These are phyloP conservation scores for Peronospora belbahrii DNA, from an alignment of 352 stramenopile genomes.

Conservation along the genomic window DNA sequence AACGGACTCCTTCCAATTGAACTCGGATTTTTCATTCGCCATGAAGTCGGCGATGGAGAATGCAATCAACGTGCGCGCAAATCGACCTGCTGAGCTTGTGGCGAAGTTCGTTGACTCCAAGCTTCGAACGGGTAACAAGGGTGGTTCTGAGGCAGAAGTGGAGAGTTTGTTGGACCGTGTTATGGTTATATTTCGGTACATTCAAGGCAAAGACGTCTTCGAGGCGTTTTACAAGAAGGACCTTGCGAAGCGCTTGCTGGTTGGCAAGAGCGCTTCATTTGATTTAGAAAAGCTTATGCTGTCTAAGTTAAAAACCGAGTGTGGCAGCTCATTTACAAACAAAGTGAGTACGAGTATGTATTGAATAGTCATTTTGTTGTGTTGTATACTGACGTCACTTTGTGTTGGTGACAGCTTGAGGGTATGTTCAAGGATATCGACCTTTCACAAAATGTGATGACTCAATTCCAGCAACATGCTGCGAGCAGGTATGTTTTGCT, in stretches of 20 bases:
- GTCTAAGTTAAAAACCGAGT: slow-evolving; percentile 97
- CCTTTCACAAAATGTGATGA: slow-evolving; percentile 92
- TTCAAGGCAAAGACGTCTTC: slow-evolving; percentile 98
- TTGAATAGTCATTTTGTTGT: neutral
- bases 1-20: slow-evolving; percentile 56
- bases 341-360: slow-evolving; percentile 58
- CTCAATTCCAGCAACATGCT: slow-evolving; percentile 79
- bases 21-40: slow-evolving; percentile 70
- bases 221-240: slow-evolving; percentile 99
- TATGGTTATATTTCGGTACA: slow-evolving; percentile 94
- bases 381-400: slow-evolving; percentile 6
- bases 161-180: slow-evolving; percentile 86
- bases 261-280: slow-evolving; percentile 84
- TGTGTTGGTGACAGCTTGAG: slow-evolving; percentile 79
- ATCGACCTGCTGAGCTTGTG: slow-evolving; percentile 83
- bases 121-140: slow-evolving; percentile 81
- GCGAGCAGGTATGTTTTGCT: slow-evolving; percentile 49
- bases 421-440: slow-evolving; percentile 99
- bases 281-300: slow-evolving; percentile 96
- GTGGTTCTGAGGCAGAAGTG: slow-evolving; percentile 79
- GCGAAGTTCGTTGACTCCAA: slow-evolving; percentile 90
- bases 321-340: slow-evolving; percentile 94
- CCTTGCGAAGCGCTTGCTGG: slow-evolving; percentile 93
- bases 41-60: slow-evolving; percentile 87
- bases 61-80: slow-evolving; percentile 83